phyloP scores from a whole-genome alignment of 2,329 filamentous ascomycete species.

The Taxawa tesnikishii region DNA sequence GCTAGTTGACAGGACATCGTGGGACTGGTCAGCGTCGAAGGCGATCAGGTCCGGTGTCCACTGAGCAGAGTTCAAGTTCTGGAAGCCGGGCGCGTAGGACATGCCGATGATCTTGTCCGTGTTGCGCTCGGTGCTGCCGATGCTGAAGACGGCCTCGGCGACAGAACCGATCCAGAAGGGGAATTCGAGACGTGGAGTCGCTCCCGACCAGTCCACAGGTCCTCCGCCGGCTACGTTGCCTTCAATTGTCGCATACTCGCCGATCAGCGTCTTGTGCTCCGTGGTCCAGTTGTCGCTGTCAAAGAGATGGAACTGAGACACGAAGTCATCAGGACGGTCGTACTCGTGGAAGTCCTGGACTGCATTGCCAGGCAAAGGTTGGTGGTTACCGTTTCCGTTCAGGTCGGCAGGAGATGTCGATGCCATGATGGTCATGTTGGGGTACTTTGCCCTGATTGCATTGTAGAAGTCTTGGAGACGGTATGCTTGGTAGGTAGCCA shows the following conservation, averaged over 20 bases:
- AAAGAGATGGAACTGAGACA: conserved; percentile 22
- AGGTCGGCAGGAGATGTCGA: conserved; percentile 23
- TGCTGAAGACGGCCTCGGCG: conserved; percentile 51
- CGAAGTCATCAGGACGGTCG: conserved; percentile 14
- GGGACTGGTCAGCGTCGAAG: conserved; percentile 24
- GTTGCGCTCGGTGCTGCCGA: conserved; percentile 55
- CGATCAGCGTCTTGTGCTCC: conserved; percentile 22
- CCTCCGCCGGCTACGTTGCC: conserved; percentile 40
- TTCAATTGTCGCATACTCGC: conserved; percentile 41
- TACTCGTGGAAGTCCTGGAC: conserved; percentile 20
- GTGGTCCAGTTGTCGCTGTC: conserved; percentile 36
- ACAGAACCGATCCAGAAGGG: conserved; percentile 43
- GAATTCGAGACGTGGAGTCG: conserved; percentile 31
- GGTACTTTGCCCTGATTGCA: conserved; percentile 44
- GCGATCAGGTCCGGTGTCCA: conserved; percentile 26
- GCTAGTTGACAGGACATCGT: conserved; percentile 17
- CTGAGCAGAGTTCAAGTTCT: conserved; percentile 18
- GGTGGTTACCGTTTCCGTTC: conserved; percentile 7
- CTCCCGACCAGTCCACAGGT: conserved; percentile 22
- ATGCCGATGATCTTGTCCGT: conserved; percentile 44
- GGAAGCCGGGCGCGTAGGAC: conserved; percentile 28
- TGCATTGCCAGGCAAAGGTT: conserved; percentile 10
- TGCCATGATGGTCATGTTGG: conserved; percentile 44
- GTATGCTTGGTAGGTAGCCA: conserved; percentile 25
- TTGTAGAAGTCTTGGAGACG: conserved; percentile 49